phyloP scores from a whole-genome alignment of 2,329 filamentous ascomycete genomes.

The Iodosphaeria phyllophila region DNA sequence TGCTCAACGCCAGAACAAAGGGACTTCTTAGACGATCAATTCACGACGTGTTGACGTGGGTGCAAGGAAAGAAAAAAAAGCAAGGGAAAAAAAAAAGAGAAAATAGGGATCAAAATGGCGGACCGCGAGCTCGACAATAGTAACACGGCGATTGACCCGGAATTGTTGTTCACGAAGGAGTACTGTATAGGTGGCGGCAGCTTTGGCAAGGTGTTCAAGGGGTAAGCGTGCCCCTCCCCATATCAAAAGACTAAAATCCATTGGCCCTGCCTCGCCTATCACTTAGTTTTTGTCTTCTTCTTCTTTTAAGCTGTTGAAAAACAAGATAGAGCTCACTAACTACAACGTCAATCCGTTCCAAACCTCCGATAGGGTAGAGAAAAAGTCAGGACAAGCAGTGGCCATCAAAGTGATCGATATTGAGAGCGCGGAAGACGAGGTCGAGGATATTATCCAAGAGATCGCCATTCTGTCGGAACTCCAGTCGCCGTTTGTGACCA shows the following conservation, averaged over 20 bases:
- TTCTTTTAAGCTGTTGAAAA: background rate
- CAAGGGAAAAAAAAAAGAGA: constrained; percentile 6
- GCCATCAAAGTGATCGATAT: constrained; percentile 99
- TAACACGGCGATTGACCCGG: constrained; percentile 56
- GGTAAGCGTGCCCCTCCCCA: constrained; percentile 29
- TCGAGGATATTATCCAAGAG: constrained; percentile 98
- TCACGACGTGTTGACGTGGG: too few species aligned
- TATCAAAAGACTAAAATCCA: too few species aligned
- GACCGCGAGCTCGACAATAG: constrained; percentile 27
- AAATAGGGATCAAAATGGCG: constrained; percentile 26
- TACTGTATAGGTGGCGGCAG: constrained; percentile 92
- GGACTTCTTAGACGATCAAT: too few species aligned
- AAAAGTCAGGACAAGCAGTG: constrained; percentile 78
- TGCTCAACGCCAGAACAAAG: too few species aligned
- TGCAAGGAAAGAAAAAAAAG: too few species aligned
- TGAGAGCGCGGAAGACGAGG: constrained; percentile 96
- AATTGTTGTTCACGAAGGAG: constrained; percentile 83
- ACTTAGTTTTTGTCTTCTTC: too few species aligned
- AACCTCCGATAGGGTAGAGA: constrained; percentile 93
- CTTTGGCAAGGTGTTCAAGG: constrained; percentile 98
- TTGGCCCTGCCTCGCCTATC: too few species aligned
- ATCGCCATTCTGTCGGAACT: constrained; percentile 94
- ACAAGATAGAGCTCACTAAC: constrained; percentile 4
- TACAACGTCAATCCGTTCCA: too few species aligned
- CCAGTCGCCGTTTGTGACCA: constrained; percentile 89